phyloP scores from a whole-genome alignment of 2,329 filamentous ascomycete species.

The Fusarium setosum region DNA sequence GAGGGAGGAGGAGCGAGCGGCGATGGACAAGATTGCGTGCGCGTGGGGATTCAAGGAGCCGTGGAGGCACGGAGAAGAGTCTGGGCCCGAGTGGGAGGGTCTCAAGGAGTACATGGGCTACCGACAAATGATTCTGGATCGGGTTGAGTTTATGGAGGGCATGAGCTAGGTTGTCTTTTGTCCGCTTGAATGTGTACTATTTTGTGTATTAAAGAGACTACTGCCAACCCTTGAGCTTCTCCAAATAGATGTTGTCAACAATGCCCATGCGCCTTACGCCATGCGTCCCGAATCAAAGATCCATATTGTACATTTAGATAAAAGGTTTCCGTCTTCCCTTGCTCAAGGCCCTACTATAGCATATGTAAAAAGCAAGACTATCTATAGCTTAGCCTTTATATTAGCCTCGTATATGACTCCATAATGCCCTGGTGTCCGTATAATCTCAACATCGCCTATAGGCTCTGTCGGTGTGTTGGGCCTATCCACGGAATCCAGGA shows the following conservation, averaged over 20 bases:
- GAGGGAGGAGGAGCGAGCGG: conserved; percentile 88
- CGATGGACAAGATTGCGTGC: conserved; percentile 85
- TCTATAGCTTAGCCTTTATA: conserved; percentile 7
- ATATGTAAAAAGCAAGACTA: background rate
- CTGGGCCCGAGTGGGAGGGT: conserved; percentile 88
- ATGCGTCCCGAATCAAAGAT: background rate
- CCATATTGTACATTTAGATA: background rate
- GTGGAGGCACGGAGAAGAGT: conserved; percentile 87
- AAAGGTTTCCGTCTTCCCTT: too few relatives aligned
- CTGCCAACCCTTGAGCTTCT: background rate
- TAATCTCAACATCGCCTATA: conserved; percentile 37
- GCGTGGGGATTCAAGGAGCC: conserved; percentile 92
- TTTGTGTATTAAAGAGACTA: conserved; percentile 28
- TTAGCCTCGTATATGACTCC: conserved; percentile 48
- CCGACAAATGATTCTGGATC: conserved; percentile 90
- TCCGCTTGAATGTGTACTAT: conserved; percentile 29
- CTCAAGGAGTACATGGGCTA: conserved; percentile 85
- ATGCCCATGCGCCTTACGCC: background rate
- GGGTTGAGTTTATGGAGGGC: conserved; percentile 89
- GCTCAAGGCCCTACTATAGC: too few relatives aligned
- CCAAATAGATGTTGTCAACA: background rate
- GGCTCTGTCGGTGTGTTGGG: conserved; percentile 9
- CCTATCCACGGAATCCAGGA: conserved; percentile 41
- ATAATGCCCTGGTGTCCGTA: conserved; percentile 52
- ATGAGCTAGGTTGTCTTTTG: conserved; percentile 64